Percentiles rank a stretch among this genome's conserved stretches.
phyloP scores from a whole-genome alignment of 805 yeast species.

The Candida sphagnicola region DNA sequence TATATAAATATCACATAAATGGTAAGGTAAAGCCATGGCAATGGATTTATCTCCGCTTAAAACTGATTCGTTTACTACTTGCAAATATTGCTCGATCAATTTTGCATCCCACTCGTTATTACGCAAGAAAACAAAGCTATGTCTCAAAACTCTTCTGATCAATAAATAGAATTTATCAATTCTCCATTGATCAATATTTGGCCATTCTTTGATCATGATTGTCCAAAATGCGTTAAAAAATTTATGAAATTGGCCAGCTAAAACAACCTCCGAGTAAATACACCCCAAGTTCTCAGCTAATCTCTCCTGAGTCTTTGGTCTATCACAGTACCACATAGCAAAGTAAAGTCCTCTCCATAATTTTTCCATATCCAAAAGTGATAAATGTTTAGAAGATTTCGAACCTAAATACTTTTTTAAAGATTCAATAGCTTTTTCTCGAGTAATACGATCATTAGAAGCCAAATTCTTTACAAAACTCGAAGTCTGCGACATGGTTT shows the following conservation, averaged over 20 bases:
- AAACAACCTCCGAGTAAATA: conserved; percentile 43
- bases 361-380: conserved; percentile 62
- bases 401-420: conserved; percentile 54
- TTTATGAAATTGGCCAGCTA: conserved; percentile 27
- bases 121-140: conserved; percentile 55
- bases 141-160: conserved; percentile 70
- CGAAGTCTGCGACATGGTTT: conserved; percentile 28
- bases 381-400: conserved; percentile 37
- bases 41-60: conserved; percentile 56
- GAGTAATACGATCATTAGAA: conserved; percentile 70
- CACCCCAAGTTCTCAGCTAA: conserved; percentile 71
- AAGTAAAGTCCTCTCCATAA: conserved; percentile 95
- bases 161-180: conserved; percentile 81
- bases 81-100: conserved; percentile 43
- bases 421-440: conserved; percentile 70
- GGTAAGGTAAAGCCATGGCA: conserved; percentile 78
- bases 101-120: conserved; percentile 51
- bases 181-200: conserved; percentile 76
- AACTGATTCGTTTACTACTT: conserved; percentile 41
- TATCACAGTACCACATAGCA: conserved; percentile 95
- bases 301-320: conserved; percentile 87
- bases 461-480: conserved; percentile 78
- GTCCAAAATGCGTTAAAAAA: conserved; percentile 80
- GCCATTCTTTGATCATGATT: conserved; percentile 79
- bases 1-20: conserved; percentile 74